phyloP scores from a whole-genome alignment of 768 basidiomycete genomes.

The Mrakia gelida region DNA sequence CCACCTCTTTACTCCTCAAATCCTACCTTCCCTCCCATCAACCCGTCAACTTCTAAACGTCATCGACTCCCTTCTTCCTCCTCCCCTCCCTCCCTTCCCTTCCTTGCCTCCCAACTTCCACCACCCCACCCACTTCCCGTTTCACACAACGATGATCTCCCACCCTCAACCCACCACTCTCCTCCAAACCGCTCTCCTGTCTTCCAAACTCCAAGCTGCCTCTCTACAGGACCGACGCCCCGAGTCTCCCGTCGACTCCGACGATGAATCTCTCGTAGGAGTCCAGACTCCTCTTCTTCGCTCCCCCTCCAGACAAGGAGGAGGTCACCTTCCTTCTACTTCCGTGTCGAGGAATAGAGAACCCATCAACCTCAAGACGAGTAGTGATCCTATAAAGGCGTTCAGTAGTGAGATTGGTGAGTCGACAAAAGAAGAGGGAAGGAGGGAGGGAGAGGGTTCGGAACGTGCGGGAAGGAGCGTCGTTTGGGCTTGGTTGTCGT shows the following conservation, averaged over 20 bases:
- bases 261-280: conserved; percentile 22
- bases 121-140: background rate
- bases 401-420: conserved; percentile 28
- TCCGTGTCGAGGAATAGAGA: conserved; percentile 8
- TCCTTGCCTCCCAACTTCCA: background rate
- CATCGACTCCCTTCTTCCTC: background rate
- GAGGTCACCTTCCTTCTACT: background rate
- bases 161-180: conserved; percentile 27
- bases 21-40: background rate
- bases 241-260: background rate
- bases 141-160: background rate
- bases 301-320: background rate
- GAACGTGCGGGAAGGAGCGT: background rate
- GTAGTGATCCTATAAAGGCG: conserved; percentile 25
- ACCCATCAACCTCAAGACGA: conserved; percentile 13
- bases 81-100: background rate
- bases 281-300: conserved; percentile 28
- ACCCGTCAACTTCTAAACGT: background rate
- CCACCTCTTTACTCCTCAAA: too few species aligned
- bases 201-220: conserved; percentile 28
- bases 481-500: too few species aligned
- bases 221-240: background rate
- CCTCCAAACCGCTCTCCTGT: conserved; percentile 32
- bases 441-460: background rate
- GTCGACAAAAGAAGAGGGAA: background rate